A percentile compares a stretch with the other conserved stretches of the same genome.
phyloP scores from a whole-genome alignment of 306 rosid genomes.

The Rosa rugosa region DNA sequence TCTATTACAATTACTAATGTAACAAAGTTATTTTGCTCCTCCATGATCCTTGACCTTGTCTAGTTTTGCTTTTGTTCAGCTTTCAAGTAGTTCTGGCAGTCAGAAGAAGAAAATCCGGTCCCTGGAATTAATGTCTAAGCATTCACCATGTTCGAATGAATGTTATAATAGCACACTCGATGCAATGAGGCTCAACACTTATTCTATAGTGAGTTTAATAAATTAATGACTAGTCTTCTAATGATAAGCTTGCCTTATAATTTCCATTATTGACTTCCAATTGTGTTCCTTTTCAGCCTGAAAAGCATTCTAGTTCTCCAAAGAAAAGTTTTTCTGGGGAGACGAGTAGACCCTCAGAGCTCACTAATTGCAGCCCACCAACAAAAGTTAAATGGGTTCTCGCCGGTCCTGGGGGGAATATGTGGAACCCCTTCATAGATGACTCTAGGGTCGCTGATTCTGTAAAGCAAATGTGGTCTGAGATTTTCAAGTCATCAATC shows the following conservation, averaged over 20 bases:
- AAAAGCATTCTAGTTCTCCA: conserved; percentile 11
- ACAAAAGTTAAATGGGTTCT: conserved; percentile 62
- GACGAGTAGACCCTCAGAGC: conserved; percentile 15
- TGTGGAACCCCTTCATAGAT: conserved; percentile 52
- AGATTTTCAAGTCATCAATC: conserved; percentile 42
- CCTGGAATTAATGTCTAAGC: background rate
- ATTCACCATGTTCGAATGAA: conserved; percentile 24
- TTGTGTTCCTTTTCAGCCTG: conserved; percentile 22
- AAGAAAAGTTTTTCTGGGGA: background rate
- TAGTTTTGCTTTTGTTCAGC: conserved; percentile 39
- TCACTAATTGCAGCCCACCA: conserved; percentile 31
- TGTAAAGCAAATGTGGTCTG: conserved; percentile 55
- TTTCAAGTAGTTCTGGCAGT: conserved; percentile 7
- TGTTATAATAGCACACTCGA: conserved; percentile 13
- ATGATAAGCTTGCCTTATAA: background rate
- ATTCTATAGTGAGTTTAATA: conserved; percentile 39
- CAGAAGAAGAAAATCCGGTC: conserved; percentile 25
- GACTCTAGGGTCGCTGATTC: conserved; percentile 44
- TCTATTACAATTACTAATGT: conserved; percentile 2
- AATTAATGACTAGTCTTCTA: background rate
- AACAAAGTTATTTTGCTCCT: background rate
- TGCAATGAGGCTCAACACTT: conserved; percentile 8
- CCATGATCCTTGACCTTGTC: conserved; percentile 11
- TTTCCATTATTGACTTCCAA: background rate
- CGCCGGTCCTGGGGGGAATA: conserved; percentile 44